phyloP scores from a whole-genome alignment of 176 grass and related monocot genomes.

The sorghum (Sorghum bicolor) region DNA sequence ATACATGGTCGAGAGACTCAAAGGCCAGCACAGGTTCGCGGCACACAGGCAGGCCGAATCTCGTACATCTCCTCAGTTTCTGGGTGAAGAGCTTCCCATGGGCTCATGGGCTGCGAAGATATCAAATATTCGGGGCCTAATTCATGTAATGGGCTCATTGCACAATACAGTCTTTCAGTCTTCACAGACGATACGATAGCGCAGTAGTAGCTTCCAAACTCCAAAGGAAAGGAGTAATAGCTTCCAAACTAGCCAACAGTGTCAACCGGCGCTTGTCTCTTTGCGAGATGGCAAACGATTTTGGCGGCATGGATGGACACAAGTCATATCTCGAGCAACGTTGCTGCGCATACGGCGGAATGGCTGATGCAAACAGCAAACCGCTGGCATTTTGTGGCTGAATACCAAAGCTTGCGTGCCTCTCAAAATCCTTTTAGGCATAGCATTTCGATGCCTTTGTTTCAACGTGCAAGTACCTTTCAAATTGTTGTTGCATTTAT shows the following conservation, averaged over 20 bases:
- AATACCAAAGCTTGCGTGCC: neutral
- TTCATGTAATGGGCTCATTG: neutral
- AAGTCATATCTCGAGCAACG: neutral
- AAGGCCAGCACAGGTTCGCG: too few species aligned
- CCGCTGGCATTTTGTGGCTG: neutral
- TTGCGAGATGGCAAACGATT: neutral
- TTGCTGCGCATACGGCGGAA: neutral
- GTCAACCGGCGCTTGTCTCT: neutral
- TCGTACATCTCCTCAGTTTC: neutral
- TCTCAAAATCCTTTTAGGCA: neutral
- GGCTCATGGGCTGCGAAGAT: neutral
- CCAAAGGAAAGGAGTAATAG: too few species aligned
- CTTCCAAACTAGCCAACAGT: neutral
- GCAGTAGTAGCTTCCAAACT: neutral
- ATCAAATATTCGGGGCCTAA: neutral
- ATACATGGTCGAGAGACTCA: too few species aligned
- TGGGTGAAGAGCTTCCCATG: neutral
- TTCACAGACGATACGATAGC: neutral
- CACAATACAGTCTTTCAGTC: neutral
- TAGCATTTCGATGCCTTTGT: slow-evolving; percentile 9
- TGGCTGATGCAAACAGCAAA: neutral
- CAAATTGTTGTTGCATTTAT: neutral
- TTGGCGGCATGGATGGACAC: neutral
- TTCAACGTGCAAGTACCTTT: slow-evolving; percentile 17
- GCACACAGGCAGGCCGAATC: too few species aligned